A percentile compares a stretch with the other conserved stretches of the same genome.
Conservation (phyloP, 495 filamentous ascomycete genomes). For the Entonaema liquescens region DNA sequence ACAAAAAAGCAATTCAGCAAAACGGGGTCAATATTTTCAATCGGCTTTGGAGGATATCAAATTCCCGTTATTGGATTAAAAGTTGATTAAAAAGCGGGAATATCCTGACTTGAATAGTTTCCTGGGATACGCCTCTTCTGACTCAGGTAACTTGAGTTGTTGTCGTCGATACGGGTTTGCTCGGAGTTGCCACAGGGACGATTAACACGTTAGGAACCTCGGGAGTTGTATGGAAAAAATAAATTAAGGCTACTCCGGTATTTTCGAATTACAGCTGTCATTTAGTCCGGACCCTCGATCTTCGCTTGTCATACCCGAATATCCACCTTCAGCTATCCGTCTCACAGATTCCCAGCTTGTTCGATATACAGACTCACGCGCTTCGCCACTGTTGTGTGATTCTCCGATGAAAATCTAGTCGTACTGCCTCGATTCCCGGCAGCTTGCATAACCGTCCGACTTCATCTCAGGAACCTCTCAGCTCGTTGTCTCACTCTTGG, state of each 20-base stretch:
- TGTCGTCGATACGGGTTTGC: slow-evolving; percentile 14
- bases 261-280: slow-evolving; percentile 6
- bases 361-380: slow-evolving; percentile 11
- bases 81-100: slow-evolving; percentile 6
- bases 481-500: slow-evolving; percentile 27
- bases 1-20: not conserved
- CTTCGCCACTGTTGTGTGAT: slow-evolving; percentile 30
- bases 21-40: not conserved
- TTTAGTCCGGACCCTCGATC: slow-evolving; percentile 3
- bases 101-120: slow-evolving; percentile 3
- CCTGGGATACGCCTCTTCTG: not conserved
- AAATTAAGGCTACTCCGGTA: slow-evolving; percentile 8
- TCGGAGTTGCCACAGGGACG: slow-evolving; percentile 11
- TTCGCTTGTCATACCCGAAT: slow-evolving; percentile 23
- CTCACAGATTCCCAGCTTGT: slow-evolving; percentile 17
- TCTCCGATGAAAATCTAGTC: slow-evolving; percentile 17
- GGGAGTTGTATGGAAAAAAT: slow-evolving; percentile 1
- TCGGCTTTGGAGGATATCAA: not conserved
- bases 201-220: not conserved
- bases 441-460: slow-evolving; percentile 38
- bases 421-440: slow-evolving; percentile 26
- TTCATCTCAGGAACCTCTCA: slow-evolving; percentile 15
- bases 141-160: not conserved
- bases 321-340: slow-evolving; percentile 10
- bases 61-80: not conserved